Evolutionary conservation across 306 rosid genomes (phyloP), one percentile per base, ranked within the genome.

Genomic region (Cicer judaicum): DNA sequence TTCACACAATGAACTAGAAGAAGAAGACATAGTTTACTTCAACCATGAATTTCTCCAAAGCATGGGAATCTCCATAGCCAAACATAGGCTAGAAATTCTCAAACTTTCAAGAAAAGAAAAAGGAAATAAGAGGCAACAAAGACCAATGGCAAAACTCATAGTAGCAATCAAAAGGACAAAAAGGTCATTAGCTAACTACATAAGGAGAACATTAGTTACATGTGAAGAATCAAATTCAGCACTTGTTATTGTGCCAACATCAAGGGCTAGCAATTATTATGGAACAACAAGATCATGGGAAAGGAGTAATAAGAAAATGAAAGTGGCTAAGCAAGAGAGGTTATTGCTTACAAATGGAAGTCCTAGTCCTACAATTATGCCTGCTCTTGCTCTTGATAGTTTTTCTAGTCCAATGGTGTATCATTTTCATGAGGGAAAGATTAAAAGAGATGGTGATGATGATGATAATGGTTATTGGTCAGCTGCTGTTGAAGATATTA

Each of bases 51-150:
- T 94, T 68, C 97, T 94, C 7, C 92, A 85, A 57, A 94, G 97
- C 92, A 90, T 94, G 95, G 97, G 99, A 1, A 90, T 94, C 78
- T 90, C 97, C 86, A 89, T 90, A 75, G 99, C 96, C 77, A 94
- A 94, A 64, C 99, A 95, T 77, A 85, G 99, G 80, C 85, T 92
- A 34, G 98, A 95, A 68, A 95, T 95, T 76, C 89, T 95, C 68
- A 95, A 95, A 86, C 85, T 85, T 13, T 89, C 95, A 1, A 85
- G 86, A 55, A 88, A 77, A 59, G 91, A 81, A 15, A 88, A 65
- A 54, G 85, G 81, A 9, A 68, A 29, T 29, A 29, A 74, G 68
- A 57, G 78, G 12, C 82, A 85, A 5, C 85, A 34, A 43, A 19
- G 78, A 0, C 78, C 88, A 21, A 70, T 90, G 19, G 24, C 86